phyloP scores from a whole-genome alignment of 2,329 filamentous ascomycete genomes.

The Aspergillus oerlinghausenensis region DNA sequence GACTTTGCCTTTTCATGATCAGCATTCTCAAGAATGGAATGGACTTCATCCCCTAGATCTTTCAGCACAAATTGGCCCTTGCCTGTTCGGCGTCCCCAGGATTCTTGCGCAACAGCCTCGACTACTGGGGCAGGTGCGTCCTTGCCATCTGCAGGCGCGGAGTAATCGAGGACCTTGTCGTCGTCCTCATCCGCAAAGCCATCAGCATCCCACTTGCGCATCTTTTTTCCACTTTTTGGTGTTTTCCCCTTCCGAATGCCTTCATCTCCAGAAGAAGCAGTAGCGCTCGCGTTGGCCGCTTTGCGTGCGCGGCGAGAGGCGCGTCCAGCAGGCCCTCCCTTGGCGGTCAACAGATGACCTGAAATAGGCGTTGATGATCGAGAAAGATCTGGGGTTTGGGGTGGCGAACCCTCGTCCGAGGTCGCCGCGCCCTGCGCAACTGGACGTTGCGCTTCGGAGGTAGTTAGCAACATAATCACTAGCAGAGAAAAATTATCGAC shows the following conservation, averaged over 20 bases:
- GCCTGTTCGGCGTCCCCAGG: slow-evolving; percentile 78
- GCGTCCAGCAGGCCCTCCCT: slow-evolving; percentile 68
- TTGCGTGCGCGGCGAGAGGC: slow-evolving; percentile 78
- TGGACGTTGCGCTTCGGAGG: slow-evolving; percentile 38
- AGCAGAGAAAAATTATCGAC: neutral
- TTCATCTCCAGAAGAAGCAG: slow-evolving; percentile 78
- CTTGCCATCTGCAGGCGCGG: slow-evolving; percentile 57
- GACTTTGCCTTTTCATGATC: slow-evolving; percentile 57
- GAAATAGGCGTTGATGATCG: slow-evolving; percentile 69
- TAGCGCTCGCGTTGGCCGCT: slow-evolving; percentile 48
- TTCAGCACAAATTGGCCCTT: slow-evolving; percentile 93
- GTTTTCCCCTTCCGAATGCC: slow-evolving; percentile 55
- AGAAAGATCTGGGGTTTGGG: slow-evolving; percentile 68
- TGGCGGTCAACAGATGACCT: slow-evolving; percentile 65
- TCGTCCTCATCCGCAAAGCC: slow-evolving; percentile 80
- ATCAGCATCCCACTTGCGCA: slow-evolving; percentile 87
- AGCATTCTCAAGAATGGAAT: slow-evolving; percentile 80
- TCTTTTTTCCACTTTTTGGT: slow-evolving; percentile 65
- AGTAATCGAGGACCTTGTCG: slow-evolving; percentile 83
- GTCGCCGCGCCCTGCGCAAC: slow-evolving; percentile 40
- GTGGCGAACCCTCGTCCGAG: slow-evolving; percentile 66
- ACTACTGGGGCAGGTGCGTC: slow-evolving; percentile 55
- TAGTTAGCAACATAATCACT: slow-evolving; percentile 18
- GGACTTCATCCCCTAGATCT: slow-evolving; percentile 88
- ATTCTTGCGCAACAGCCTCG: slow-evolving; percentile 69